Base-by-base conservation (phyloP, 257 asterid genomes). In the Avicennia marina region DNA sequence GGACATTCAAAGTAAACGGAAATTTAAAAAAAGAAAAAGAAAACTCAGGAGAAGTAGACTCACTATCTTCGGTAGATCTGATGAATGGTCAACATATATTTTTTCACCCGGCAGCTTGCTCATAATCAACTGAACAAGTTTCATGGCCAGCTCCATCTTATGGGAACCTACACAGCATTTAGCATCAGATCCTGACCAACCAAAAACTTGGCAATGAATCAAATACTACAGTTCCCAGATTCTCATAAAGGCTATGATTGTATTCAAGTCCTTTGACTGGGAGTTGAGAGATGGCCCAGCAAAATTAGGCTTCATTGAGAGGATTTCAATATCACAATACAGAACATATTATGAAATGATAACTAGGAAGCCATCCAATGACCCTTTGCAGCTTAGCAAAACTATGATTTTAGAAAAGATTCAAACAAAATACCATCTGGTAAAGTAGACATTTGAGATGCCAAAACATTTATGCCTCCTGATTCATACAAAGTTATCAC, bases 11-110 rank as follows among this genome's bases (percentile, higher is more conserved):
- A 38, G 31, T 27, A 27, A 43, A 53, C 7, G 2, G 8, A 26
- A 34, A 53, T 13, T 12, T 15, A 32, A 11, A 13, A 3, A 51
- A 26, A 24, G 2, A 5, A 16, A 29, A 26, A 53, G 1, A 15
- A 29, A 31, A 16, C 18, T 8, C 29, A 17, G 21, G 48, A 66
- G 57, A 39, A 42, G 25, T 50, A 48, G 58, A 22, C 17, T 72
- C 68, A 88, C 98, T 91, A 83, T 67, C 61, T 62, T 59, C 64
- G 96, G 80, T 66, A 91, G 75, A 58, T 88, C 96, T 1, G 63
- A 41, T 24, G 86, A 71, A 71, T 78, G 77, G 60, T 69, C 78
- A 21, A 26, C 51, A 48, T 70, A 81, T 32, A 85, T 62, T 32
- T 57, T 66, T 58, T 81, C 91, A 15, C 76, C 78, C 11, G 93